A percentile compares a stretch with the other conserved stretches of the same genome.
Evolutionary conservation across 2,329 filamentous ascomycete genomes (phyloP).

Genomic region (Pseudohalonectria lignicola): DNA sequence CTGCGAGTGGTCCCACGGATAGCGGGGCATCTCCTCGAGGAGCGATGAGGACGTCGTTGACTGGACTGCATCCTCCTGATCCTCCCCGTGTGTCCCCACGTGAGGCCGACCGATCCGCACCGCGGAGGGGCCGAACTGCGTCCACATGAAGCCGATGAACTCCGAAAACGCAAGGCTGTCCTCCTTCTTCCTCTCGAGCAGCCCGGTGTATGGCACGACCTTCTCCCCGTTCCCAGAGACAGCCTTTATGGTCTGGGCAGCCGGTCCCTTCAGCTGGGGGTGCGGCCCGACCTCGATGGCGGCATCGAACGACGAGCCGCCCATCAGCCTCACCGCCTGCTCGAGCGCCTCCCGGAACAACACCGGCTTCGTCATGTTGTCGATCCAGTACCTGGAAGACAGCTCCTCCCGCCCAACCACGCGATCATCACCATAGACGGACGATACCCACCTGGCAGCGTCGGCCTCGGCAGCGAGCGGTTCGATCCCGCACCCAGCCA

Average conservation of each 20-base stretch:
- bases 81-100: constrained; percentile 13
- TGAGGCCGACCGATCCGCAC: constrained; percentile 11
- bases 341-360: constrained; percentile 29
- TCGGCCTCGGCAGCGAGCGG: constrained; percentile 10
- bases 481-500: constrained; percentile 17
- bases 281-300: constrained; percentile 34
- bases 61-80: background rate
- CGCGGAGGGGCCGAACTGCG: constrained; percentile 13
- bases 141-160: constrained; percentile 22
- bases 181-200: constrained; percentile 18
- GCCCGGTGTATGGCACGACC: constrained; percentile 16
- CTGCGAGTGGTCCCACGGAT: constrained; percentile 36
- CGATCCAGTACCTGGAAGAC: constrained; percentile 25
- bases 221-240: background rate
- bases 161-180: constrained; percentile 18
- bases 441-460: constrained; percentile 25
- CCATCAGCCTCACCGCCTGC: constrained; percentile 9
- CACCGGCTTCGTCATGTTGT: constrained; percentile 32
- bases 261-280: constrained; percentile 28
- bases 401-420: constrained; percentile 7
- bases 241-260: constrained; percentile 20
- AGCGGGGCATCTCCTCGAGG: constrained; percentile 23
- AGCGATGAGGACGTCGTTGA: too few species aligned
- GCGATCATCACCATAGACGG: constrained; percentile 17
- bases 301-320: constrained; percentile 17